A percentile compares a stretch with the other conserved stretches of the same genome.
These are phyloP conservation scores for Rhodocollybia butyracea DNA, from an alignment of 768 basidiomycete genomes.

Conservation along the genomic window DNA sequence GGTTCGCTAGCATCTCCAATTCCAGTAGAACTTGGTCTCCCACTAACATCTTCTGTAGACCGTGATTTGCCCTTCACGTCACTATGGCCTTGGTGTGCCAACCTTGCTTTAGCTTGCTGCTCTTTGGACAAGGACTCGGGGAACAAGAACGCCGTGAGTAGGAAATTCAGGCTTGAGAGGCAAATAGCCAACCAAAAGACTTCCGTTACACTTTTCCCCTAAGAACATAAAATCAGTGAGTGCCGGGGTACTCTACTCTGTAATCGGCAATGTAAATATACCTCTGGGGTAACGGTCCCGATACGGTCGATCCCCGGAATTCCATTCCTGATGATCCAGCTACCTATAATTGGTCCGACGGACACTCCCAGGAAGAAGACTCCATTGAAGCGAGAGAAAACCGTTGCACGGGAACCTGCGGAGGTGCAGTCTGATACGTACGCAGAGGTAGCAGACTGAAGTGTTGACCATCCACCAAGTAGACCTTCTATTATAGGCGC, in stretches of 20 bases:
- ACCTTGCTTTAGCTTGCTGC: conserved; percentile 31
- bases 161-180: conserved; percentile 48
- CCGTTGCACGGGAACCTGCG: conserved; percentile 72
- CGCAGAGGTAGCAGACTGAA: conserved; percentile 74
- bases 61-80: conserved; percentile 22
- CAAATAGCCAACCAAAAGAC: conserved; percentile 47
- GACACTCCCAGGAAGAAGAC: conserved; percentile 75
- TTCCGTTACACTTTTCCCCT: conserved; percentile 32
- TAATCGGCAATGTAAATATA: background rate
- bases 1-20: conserved; percentile 16
- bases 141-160: conserved; percentile 68
- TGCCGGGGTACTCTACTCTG: background rate
- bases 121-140: conserved; percentile 55
- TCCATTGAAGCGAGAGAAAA: conserved; percentile 74
- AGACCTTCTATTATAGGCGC: conserved; percentile 82
- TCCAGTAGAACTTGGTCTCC: no score
- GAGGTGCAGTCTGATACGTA: conserved; percentile 86
- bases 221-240: background rate
- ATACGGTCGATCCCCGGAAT: conserved; percentile 18
- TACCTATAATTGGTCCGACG: conserved; percentile 75
- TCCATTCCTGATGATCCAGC: conserved; percentile 43
- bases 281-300: conserved; percentile 1
- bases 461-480: conserved; percentile 78
- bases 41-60: conserved; percentile 18
- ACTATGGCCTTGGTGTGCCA: conserved; percentile 8